Evolutionary conservation across 768 basidiomycete species (phyloP).

Genomic region (Kwoniella sp.): DNA sequence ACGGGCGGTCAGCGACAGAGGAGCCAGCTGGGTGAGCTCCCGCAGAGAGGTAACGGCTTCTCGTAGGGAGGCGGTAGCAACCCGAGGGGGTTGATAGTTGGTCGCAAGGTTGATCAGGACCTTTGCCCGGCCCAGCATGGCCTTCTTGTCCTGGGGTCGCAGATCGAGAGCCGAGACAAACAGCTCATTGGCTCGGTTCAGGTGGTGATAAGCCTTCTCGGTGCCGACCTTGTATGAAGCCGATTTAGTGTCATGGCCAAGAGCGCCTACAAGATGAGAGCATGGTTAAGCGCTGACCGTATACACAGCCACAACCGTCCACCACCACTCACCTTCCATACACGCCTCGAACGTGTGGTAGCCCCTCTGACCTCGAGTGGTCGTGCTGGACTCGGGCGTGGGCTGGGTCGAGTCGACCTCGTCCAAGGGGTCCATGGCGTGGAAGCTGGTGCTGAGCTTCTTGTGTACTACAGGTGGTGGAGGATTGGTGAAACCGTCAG

Average conservation of each 20-base stretch:
- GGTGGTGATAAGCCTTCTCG: slow-evolving; percentile 48
- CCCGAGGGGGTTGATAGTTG: slow-evolving; percentile 37
- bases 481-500: slow-evolving; percentile 3
- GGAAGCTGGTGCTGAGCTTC: slow-evolving; percentile 6
- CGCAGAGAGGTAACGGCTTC: slow-evolving; percentile 29
- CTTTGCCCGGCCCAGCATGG: slow-evolving; percentile 39
- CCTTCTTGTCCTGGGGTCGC: slow-evolving; percentile 28
- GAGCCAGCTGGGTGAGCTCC: slow-evolving; percentile 32
- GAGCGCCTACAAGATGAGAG: slow-evolving; percentile 21
- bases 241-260: slow-evolving; percentile 44
- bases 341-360: slow-evolving; percentile 38
- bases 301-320: neutral
- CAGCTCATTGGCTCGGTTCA: slow-evolving; percentile 43
- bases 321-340: slow-evolving; percentile 42
- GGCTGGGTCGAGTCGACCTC: slow-evolving; percentile 5
- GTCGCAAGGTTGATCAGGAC: slow-evolving; percentile 40
- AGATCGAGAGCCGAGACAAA: slow-evolving; percentile 33
- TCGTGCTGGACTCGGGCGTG: slow-evolving; percentile 6
- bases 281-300: neutral
- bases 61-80: slow-evolving; percentile 29
- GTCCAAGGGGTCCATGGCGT: slow-evolving; percentile 15
- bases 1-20: slow-evolving; percentile 30
- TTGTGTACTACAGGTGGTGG: neutral
- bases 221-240: slow-evolving; percentile 39
- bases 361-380: slow-evolving; percentile 6